A percentile compares a stretch with the other conserved stretches of the same genome.
Conservation (phyloP, 495 filamentous ascomycete species). For the Delitschia confertaspora region DNA sequence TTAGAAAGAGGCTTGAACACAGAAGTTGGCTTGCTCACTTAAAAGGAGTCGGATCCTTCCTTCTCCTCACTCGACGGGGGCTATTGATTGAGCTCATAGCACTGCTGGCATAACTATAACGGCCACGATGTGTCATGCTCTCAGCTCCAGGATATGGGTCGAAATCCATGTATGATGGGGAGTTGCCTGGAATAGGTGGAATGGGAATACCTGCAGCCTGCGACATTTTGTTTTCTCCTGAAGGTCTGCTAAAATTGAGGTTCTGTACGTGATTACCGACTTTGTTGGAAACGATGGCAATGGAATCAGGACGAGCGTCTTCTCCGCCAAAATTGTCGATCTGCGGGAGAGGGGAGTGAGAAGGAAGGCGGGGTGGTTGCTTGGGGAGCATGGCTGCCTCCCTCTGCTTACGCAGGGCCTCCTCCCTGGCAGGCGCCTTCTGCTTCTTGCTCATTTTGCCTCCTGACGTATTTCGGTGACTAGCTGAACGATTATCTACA, state of each 20-base stretch:
- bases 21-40: conserved; percentile 58
- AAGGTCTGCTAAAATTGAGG: conserved; percentile 25
- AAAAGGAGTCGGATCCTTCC: conserved; percentile 95
- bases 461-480: conserved; percentile 40
- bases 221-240: conserved; percentile 21
- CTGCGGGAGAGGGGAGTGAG: conserved; percentile 56
- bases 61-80: conserved; percentile 79
- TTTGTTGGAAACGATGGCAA: conserved; percentile 53
- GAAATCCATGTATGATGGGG: conserved; percentile 33
- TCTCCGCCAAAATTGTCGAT: conserved; percentile 65
- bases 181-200: conserved; percentile 44
- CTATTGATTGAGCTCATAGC: conserved; percentile 84
- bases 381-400: conserved; percentile 53
- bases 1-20: conserved; percentile 6
- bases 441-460: conserved; percentile 60
- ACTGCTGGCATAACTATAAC: conserved; percentile 94
- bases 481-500: conserved; percentile 13
- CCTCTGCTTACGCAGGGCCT: conserved; percentile 57
- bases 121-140: conserved; percentile 95
- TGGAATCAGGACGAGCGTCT: conserved; percentile 56
- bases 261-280: conserved; percentile 34
- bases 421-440: conserved; percentile 52
- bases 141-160: conserved; percentile 76
- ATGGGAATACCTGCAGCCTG: conserved; percentile 28
- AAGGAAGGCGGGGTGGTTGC: conserved; percentile 71